phyloP scores from a whole-genome alignment of 2,329 filamentous ascomycete genomes.

The Pestalotiopsis fici region DNA sequence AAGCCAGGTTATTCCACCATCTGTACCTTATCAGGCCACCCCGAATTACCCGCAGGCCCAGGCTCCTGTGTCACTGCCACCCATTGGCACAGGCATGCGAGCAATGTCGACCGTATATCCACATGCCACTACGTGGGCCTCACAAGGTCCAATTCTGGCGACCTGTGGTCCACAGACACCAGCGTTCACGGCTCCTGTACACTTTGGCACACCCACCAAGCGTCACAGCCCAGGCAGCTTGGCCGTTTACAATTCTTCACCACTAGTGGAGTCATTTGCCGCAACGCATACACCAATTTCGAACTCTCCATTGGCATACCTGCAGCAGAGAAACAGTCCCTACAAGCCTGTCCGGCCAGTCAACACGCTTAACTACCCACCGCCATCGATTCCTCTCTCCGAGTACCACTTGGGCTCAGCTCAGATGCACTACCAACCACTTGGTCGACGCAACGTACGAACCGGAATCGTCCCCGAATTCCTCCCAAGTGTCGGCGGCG shows the following conservation, averaged over 20 bases:
- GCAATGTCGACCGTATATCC: constrained; percentile 80
- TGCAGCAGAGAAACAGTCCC: constrained; percentile 86
- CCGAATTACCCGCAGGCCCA: constrained; percentile 45
- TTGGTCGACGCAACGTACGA: constrained; percentile 69
- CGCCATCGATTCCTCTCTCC: constrained; percentile 77
- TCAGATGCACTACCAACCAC: constrained; percentile 81
- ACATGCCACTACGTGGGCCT: constrained; percentile 42
- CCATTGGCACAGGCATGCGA: constrained; percentile 61
- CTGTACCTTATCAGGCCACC: constrained; percentile 32
- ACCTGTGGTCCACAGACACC: constrained; percentile 34
- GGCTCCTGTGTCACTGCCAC: constrained; percentile 59
- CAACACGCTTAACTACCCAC: constrained; percentile 87
- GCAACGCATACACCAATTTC: constrained; percentile 65
- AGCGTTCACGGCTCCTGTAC: constrained; percentile 27
- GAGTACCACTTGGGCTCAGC: constrained; percentile 69
- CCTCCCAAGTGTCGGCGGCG: constrained; percentile 18
- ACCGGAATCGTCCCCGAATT: constrained; percentile 73
- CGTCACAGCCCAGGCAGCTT: constrained; percentile 52
- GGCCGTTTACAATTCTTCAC: constrained; percentile 66
- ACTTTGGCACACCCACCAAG: constrained; percentile 54
- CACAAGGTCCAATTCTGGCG: constrained; percentile 31
- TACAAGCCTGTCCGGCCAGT: constrained; percentile 90
- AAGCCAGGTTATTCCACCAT: constrained; percentile 26
- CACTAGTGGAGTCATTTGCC: constrained; percentile 61
- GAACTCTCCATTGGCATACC: constrained; percentile 83